phyloP scores from a whole-genome alignment of 257 asterid species.

The Marsdenia floribunda region DNA sequence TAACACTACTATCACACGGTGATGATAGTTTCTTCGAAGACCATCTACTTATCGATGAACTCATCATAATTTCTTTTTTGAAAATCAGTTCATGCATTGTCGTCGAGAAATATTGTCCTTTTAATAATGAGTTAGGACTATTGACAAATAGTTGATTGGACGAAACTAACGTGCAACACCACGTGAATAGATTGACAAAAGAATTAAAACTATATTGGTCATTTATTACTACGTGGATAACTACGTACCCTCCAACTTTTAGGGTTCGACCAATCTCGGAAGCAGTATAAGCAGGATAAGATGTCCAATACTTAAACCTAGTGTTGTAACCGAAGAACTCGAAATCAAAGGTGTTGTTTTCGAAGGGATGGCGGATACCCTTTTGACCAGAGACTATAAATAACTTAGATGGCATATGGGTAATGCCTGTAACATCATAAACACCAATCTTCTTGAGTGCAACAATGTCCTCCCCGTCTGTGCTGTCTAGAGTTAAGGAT shows the following conservation, averaged over 20 bases:
- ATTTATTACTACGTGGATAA: background rate
- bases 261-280: constrained; percentile 16
- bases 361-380: background rate
- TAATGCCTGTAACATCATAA: background rate
- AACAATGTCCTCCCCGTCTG: background rate
- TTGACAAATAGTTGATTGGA: background rate
- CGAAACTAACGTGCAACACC: background rate
- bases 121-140: too few relatives aligned
- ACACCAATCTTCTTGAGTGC: background rate
- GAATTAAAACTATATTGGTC: constrained; percentile 23
- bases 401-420: background rate
- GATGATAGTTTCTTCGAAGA: too few relatives aligned
- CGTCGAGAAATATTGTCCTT: too few relatives aligned
- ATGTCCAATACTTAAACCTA: constrained; percentile 1
- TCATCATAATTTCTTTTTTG: background rate
- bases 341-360: background rate
- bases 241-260: constrained; percentile 18
- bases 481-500: background rate
- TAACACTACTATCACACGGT: background rate
- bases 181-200: constrained; percentile 13
- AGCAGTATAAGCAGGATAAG: background rate
- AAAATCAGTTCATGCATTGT: constrained; percentile 7
- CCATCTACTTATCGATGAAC: too few relatives aligned
- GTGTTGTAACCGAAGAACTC: constrained; percentile 1
- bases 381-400: background rate